phyloP scores from a whole-genome alignment of 2,329 filamentous ascomycete species.

The Epichloe elymi region DNA sequence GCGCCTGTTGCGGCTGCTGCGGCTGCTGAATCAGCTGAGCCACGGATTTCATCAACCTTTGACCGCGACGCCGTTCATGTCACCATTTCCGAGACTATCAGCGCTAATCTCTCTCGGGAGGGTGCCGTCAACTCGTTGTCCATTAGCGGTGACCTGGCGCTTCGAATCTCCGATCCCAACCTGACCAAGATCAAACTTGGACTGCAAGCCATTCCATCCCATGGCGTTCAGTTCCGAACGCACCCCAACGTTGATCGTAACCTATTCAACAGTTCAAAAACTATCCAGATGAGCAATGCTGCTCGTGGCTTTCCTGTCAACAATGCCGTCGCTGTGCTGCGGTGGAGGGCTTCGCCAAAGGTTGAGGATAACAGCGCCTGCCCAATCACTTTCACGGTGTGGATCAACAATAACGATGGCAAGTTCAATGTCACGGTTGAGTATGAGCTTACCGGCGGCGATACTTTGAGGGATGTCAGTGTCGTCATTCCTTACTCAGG shows the following conservation, averaged over 20 bases:
- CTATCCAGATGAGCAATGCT: conserved; percentile 81
- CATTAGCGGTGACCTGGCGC: conserved; percentile 82
- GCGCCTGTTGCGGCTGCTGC: conserved; percentile 36
- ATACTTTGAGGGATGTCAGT: conserved; percentile 68
- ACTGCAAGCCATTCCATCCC: conserved; percentile 60
- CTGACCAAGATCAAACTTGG: conserved; percentile 87
- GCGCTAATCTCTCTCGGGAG: conserved; percentile 77
- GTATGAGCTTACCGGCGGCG: conserved; percentile 79
- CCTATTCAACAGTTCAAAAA: conserved; percentile 68
- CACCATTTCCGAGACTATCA: conserved; percentile 79
- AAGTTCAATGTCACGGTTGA: conserved; percentile 88
- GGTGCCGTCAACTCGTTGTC: conserved; percentile 76
- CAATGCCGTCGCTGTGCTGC: conserved; percentile 81
- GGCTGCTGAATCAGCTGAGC: conserved; percentile 37
- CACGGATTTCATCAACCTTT: conserved; percentile 49
- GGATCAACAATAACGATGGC: conserved; percentile 81
- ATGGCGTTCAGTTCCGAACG: conserved; percentile 83
- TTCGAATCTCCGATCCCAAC: conserved; percentile 77
- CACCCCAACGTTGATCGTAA: conserved; percentile 93
- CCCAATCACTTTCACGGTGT: conserved; percentile 92
- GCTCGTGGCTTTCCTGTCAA: conserved; percentile 87
- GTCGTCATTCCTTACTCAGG: conserved; percentile 79
- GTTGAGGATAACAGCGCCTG: conserved; percentile 67
- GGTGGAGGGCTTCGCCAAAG: conserved; percentile 81
- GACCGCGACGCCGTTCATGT: conserved; percentile 82